A percentile compares a stretch with the other conserved stretches of the same genome.
Evolutionary conservation across 805 yeast species (phyloP).

Genomic region (Candida pseudofarinosa): DNA sequence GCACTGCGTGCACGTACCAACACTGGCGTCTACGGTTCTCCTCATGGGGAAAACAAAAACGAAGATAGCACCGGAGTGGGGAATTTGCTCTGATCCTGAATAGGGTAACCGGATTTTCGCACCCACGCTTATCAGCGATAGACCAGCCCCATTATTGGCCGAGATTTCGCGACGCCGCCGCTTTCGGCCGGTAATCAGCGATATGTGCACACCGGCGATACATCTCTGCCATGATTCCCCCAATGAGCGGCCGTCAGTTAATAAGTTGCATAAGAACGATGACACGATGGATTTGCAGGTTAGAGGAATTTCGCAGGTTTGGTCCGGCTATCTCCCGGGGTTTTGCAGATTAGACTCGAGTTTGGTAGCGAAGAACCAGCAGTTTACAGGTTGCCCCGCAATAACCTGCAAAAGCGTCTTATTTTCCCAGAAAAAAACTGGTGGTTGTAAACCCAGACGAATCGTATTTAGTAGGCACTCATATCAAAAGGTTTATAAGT

Average conservation of each 20-base stretch:
- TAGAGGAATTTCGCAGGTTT: neutral
- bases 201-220: neutral
- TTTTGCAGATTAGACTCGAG: neutral
- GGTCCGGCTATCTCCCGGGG: neutral
- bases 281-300: neutral
- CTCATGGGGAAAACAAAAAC: neutral
- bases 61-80: neutral
- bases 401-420: neutral
- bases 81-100: neutral
- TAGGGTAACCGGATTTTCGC: neutral
- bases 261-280: neutral
- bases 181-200: neutral
- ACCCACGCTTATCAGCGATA: slow-evolving; percentile 1
- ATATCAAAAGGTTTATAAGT: neutral
- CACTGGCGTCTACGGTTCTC: neutral
- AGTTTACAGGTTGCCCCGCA: neutral
- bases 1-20: neutral
- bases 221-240: neutral
- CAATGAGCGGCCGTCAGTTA: neutral
- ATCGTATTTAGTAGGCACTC: neutral
- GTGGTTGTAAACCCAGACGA: neutral
- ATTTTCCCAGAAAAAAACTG: neutral
- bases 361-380: neutral
- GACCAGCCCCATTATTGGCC: neutral
- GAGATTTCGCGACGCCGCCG: neutral